Evolutionary conservation across 108 stramenopile species (phyloP).

Genomic region (Nitzschia sp.): DNA sequence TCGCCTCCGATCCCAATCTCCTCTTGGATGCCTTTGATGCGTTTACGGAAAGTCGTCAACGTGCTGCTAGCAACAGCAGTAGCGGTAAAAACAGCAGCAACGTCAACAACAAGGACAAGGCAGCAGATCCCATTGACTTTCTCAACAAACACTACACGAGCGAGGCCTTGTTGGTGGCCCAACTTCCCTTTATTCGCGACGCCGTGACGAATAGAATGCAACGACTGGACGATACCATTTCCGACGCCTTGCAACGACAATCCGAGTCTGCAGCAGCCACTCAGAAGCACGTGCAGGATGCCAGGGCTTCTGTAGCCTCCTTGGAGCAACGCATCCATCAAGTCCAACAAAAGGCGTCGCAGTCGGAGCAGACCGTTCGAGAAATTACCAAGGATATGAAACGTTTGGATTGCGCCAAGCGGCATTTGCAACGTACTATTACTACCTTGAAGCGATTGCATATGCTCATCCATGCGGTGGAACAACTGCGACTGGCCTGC

Average conservation of each 20-base stretch:
- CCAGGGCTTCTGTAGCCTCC: constrained; percentile 56
- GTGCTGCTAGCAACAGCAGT: neutral
- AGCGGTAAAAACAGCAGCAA: neutral
- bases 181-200: constrained; percentile 65
- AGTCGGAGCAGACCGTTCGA: constrained; percentile 73
- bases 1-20: constrained; percentile 40
- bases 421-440: constrained; percentile 94
- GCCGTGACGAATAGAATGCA: constrained; percentile 66
- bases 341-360: constrained; percentile 71
- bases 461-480: constrained; percentile 96
- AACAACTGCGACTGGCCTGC: constrained; percentile 81
- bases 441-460: constrained; percentile 96
- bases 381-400: constrained; percentile 95
- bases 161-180: constrained; percentile 59
- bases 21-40: constrained; percentile 57
- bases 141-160: constrained; percentile 76
- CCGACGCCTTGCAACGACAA: constrained; percentile 73
- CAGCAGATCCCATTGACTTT: constrained; percentile 73
- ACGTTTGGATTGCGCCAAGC: constrained; percentile 95
- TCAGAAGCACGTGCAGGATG: constrained; percentile 66
- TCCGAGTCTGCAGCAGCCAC: constrained; percentile 60
- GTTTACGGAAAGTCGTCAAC: constrained; percentile 26
- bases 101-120: constrained; percentile 12
- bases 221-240: constrained; percentile 75
- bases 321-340: constrained; percentile 59